Conservation (phyloP, 192 early-diverging fungal species). For the Umbelopsis sp. region DNA sequence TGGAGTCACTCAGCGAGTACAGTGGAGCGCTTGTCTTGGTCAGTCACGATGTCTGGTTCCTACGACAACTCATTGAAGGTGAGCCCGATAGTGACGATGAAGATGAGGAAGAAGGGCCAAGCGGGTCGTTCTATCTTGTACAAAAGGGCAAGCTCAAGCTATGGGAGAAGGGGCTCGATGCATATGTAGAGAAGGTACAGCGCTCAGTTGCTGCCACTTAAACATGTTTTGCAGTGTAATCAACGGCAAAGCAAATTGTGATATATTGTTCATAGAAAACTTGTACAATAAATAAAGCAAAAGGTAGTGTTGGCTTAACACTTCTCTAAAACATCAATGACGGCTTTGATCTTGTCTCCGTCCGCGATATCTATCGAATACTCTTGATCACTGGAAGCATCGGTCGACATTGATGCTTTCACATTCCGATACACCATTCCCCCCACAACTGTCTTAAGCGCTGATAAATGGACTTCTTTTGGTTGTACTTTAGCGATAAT, state of each 20-base stretch:
- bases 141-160: slow-evolving; percentile 29
- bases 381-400: slow-evolving; percentile 41
- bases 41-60: slow-evolving; percentile 83
- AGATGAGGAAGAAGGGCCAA: slow-evolving; percentile 37
- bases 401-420: slow-evolving; percentile 51
- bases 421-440: slow-evolving; percentile 47
- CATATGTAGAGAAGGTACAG: slow-evolving; percentile 31
- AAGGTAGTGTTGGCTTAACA: background rate
- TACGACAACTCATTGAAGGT: slow-evolving; percentile 61
- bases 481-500: slow-evolving; percentile 40
- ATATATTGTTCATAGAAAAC: background rate
- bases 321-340: slow-evolving; percentile 28
- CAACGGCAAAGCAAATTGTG: background rate
- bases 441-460: slow-evolving; percentile 37
- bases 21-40: slow-evolving; percentile 80
- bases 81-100: slow-evolving; percentile 52
- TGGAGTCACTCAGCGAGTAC: slow-evolving; percentile 70
- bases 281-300: background rate
- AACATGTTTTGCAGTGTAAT: no score
- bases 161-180: slow-evolving; percentile 37
- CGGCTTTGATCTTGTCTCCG: slow-evolving; percentile 32
- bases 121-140: slow-evolving; percentile 30
- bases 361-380: slow-evolving; percentile 44
- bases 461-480: slow-evolving; percentile 62
- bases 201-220: background rate